phyloP scores from a whole-genome alignment of 1,284 basidiomycete species.

The Nidula niveotomentosa region DNA sequence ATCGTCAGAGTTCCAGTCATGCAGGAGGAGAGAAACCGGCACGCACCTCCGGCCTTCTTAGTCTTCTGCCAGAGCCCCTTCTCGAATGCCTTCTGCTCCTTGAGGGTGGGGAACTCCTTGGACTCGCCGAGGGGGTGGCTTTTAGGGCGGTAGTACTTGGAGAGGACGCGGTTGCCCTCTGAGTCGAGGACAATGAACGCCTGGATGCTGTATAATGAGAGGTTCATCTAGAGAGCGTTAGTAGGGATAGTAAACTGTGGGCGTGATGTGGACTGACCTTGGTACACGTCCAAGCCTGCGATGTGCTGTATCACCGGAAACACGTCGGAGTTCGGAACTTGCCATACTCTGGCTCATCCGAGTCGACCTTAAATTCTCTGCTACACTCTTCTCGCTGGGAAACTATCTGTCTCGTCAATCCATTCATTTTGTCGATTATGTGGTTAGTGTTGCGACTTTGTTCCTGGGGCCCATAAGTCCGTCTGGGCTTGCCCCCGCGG shows the following conservation, averaged over 20 bases:
- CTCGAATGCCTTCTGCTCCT: conserved; percentile 96
- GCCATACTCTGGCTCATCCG: no score
- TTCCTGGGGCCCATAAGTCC: no score
- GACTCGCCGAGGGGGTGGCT: conserved; percentile 59
- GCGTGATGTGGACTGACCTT: conserved; percentile 1
- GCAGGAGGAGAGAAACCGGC: background rate
- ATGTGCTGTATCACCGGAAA: no score
- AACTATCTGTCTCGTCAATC: no score
- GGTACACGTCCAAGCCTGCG: background rate
- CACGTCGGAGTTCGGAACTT: no score
- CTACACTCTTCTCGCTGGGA: no score
- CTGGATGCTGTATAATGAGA: conserved; percentile 84
- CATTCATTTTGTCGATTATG: no score
- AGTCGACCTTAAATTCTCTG: no score
- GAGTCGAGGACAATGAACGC: conserved; percentile 93
- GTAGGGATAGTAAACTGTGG: background rate
- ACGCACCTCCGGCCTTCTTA: conserved; percentile 81
- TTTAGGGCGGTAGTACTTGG: conserved; percentile 92
- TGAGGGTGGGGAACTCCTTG: conserved; percentile 72
- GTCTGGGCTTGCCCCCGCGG: background rate
- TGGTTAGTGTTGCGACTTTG: no score
- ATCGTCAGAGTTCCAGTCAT: background rate
- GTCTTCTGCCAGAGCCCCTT: conserved; percentile 96
- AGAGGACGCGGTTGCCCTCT: conserved; percentile 92
- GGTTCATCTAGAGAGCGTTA: conserved; percentile 50